phyloP scores from a whole-genome alignment of 2,329 filamentous ascomycete genomes.

The Cryoendolithus antarcticus region DNA sequence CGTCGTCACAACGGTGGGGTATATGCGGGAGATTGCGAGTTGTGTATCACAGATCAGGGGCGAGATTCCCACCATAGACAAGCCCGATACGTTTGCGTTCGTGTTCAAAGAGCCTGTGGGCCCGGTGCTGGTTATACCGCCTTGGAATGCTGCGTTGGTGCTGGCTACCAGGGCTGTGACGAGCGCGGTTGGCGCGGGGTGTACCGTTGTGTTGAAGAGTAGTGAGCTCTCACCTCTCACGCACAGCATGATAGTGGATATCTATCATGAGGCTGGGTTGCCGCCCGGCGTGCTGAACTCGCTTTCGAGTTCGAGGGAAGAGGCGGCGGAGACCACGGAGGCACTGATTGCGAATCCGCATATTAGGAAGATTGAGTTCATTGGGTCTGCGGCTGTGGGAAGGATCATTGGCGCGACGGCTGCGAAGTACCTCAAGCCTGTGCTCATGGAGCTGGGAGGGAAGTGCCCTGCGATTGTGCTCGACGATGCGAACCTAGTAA shows the following conservation, averaged over 20 bases:
- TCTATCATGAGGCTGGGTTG: conserved; percentile 31
- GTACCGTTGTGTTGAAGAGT: conserved; percentile 14
- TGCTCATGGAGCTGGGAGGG: conserved; percentile 38
- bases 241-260: conserved; percentile 22
- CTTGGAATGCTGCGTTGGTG: conserved; percentile 16
- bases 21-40: conserved; percentile 19
- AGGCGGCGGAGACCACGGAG: conserved; percentile 25
- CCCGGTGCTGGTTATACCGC: conserved; percentile 9
- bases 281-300: conserved; percentile 31
- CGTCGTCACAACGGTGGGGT: conserved; percentile 18
- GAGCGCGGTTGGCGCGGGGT: conserved; percentile 13
- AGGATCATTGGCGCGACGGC: conserved; percentile 27
- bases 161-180: conserved; percentile 12
- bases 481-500: conserved; percentile 33
- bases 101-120: conserved; percentile 23
- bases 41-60: conserved; percentile 9
- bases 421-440: conserved; percentile 32
- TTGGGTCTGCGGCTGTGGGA: conserved; percentile 32
- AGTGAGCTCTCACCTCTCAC: conserved; percentile 13
- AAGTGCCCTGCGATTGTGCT: conserved; percentile 34
- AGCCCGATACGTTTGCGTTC: conserved; percentile 18
- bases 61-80: conserved; percentile 16
- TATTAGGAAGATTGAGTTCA: conserved; percentile 34
- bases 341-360: conserved; percentile 25
- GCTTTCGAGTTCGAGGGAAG: conserved; percentile 21